Evolutionary conservation across 169 alveolate genomes (phyloP).

Genomic region (Pseudocohnilembus persalinus): DNA sequence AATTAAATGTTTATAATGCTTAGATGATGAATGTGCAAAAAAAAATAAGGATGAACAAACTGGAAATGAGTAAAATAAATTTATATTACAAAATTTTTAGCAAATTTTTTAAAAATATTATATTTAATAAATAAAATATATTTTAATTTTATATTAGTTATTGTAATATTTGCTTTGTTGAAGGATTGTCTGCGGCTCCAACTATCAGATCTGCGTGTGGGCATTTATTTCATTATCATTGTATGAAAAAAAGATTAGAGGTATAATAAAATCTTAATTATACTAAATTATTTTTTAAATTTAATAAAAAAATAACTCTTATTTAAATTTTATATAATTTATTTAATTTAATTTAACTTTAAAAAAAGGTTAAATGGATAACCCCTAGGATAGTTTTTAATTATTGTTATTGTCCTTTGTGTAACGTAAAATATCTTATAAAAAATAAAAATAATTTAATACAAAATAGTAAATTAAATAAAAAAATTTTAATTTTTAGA

Average conservation of each 20-base stretch:
- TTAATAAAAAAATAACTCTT: too few species aligned
- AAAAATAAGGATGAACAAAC: conserved; percentile 44
- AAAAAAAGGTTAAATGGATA: conserved; percentile 51
- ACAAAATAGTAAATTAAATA: too few species aligned
- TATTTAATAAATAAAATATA: too few species aligned
- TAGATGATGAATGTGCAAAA: conserved; percentile 63
- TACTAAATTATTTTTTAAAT: too few species aligned
- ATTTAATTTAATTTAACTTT: too few species aligned
- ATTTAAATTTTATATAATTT: too few species aligned
- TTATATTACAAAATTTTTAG: too few species aligned
- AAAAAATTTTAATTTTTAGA: not conserved
- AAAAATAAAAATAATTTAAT: too few species aligned
- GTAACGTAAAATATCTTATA: conserved; percentile 49
- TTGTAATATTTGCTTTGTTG: conserved; percentile 78
- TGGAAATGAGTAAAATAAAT: conserved; percentile 76
- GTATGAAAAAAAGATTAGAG: conserved; percentile 63
- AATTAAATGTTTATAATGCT: conserved; percentile 72
- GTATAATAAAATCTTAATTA: not conserved
- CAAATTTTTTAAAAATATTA: too few species aligned
- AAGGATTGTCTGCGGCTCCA: conserved; percentile 78
- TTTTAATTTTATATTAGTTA: not conserved
- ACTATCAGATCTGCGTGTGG: conserved; percentile 65
- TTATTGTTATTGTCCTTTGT: conserved; percentile 72
- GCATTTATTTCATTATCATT: conserved; percentile 71
- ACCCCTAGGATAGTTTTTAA: conserved; percentile 79